Conservation (phyloP, 139 green algal species). For the Tetratostichococcus sp. region DNA sequence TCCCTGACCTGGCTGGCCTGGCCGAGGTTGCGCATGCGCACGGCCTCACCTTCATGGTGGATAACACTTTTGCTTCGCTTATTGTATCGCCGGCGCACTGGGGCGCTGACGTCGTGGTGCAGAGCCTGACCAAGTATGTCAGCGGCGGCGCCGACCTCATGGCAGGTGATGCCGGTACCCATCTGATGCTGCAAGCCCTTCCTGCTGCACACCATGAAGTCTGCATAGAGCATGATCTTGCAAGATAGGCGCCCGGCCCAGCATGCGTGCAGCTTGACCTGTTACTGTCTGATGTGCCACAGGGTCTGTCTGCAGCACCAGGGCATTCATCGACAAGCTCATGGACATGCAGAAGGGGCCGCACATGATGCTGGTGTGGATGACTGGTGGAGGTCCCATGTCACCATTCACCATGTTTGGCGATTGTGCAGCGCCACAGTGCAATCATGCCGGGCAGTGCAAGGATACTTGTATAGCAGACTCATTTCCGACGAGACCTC, state of each 20-base stretch:
- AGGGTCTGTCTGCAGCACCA: slow-evolving; percentile 42
- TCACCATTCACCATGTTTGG: too few species aligned
- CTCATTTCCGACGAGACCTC: too few species aligned
- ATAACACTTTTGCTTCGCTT: slow-evolving; percentile 76
- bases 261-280: too few species aligned
- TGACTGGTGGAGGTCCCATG: too few species aligned
- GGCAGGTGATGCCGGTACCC: not conserved
- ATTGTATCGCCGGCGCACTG: slow-evolving; percentile 42
- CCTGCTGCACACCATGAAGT: too few species aligned
- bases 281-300: too few species aligned
- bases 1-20: slow-evolving; percentile 56
- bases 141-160: not conserved
- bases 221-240: too few species aligned
- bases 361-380: slow-evolving; percentile 56
- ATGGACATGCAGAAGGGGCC: slow-evolving; percentile 62
- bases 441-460: too few species aligned
- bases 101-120: slow-evolving; percentile 70
- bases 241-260: too few species aligned
- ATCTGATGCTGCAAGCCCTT: not conserved
- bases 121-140: slow-evolving; percentile 66
- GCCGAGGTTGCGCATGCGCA: slow-evolving; percentile 38
- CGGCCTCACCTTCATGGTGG: slow-evolving; percentile 56
- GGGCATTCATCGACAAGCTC: slow-evolving; percentile 43
- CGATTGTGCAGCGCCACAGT: too few species aligned
- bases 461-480: too few species aligned